Conservation (phyloP, 2,329 filamentous ascomycete genomes). For the Stylonectria norvegica region DNA sequence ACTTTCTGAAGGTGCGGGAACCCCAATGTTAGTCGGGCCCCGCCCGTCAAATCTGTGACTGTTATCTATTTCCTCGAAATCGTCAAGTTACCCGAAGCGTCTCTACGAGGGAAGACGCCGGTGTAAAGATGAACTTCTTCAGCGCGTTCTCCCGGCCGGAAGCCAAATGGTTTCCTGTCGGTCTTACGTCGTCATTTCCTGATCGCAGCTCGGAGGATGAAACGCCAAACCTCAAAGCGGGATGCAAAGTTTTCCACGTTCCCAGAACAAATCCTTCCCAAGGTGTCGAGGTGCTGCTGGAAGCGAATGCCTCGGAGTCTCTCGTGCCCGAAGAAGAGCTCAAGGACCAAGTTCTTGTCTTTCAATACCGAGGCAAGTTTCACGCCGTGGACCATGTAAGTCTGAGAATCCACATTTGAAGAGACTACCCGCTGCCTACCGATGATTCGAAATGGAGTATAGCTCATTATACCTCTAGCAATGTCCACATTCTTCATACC, state of each 20-base stretch:
- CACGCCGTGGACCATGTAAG: conserved; percentile 67
- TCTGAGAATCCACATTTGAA: conserved; percentile 1
- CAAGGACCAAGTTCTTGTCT: conserved; percentile 62
- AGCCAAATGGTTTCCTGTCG: conserved; percentile 50
- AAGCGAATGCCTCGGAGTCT: conserved; percentile 30
- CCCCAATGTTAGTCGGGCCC: too few species aligned
- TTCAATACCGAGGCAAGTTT: conserved; percentile 60
- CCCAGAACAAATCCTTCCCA: conserved; percentile 38
- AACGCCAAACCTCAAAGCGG: conserved; percentile 41
- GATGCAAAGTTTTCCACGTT: conserved; percentile 59
- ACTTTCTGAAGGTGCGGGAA: too few species aligned
- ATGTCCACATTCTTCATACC: conserved; percentile 66
- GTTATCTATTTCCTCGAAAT: too few species aligned
- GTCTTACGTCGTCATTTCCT: conserved; percentile 53
- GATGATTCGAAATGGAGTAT: neutral
- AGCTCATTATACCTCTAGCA: conserved; percentile 36
- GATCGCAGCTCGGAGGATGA: conserved; percentile 44
- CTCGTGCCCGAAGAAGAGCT: conserved; percentile 35
- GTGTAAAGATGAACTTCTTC: conserved; percentile 27
- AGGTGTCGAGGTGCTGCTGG: conserved; percentile 35
- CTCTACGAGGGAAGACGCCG: too few species aligned
- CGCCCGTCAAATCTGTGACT: too few species aligned
- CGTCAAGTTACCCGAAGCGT: too few species aligned
- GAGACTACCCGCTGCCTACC: too few species aligned
- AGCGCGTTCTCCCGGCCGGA: conserved; percentile 9